A percentile compares a stretch with the other conserved stretches of the same genome.
Evolutionary conservation across 2,329 filamentous ascomycete species (phyloP).

Genomic region (Teratosphaeria epicoccoides): DNA sequence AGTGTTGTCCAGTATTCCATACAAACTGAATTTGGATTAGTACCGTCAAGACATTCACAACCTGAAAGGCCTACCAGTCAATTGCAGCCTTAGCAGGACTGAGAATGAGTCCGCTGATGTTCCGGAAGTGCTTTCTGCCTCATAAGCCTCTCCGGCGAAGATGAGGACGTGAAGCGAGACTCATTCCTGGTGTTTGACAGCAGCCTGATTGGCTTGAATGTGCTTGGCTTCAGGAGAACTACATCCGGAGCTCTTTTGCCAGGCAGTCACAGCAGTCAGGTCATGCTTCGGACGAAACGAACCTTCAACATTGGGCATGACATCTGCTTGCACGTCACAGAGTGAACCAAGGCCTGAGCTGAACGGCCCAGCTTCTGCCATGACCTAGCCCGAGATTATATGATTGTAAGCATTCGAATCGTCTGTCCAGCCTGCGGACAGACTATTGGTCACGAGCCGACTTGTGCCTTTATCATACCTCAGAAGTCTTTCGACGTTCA

Average conservation of each 20-base stretch:
- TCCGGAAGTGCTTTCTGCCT: slow-evolving; percentile 5
- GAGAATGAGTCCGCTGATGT: background rate
- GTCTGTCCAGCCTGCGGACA: slow-evolving; percentile 12
- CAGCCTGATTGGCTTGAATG: slow-evolving; percentile 34
- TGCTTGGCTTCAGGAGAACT: slow-evolving; percentile 35
- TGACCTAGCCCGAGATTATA: slow-evolving; percentile 9
- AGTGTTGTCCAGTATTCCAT: slow-evolving; percentile 22
- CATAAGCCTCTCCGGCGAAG: slow-evolving; percentile 29
- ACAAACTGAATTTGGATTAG: slow-evolving; percentile 3
- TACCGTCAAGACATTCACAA: background rate
- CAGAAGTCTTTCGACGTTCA: slow-evolving; percentile 15
- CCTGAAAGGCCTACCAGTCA: slow-evolving; percentile 5
- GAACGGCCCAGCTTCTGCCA: slow-evolving; percentile 14
- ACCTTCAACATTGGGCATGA: slow-evolving; percentile 6
- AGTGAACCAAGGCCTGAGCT: slow-evolving; percentile 15
- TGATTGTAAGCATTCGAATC: slow-evolving; percentile 12
- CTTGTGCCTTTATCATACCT: slow-evolving; percentile 16
- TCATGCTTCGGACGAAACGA: background rate
- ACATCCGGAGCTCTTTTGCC: slow-evolving; percentile 40
- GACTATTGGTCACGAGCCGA: slow-evolving; percentile 13
- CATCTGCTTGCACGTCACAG: slow-evolving; percentile 7
- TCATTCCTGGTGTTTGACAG: slow-evolving; percentile 36
- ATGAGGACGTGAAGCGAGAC: slow-evolving; percentile 34
- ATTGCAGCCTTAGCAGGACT: slow-evolving; percentile 4
- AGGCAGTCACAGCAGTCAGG: slow-evolving; percentile 19